Conservation (phyloP, 352 stramenopile genomes). For the Thraustochytrium sp. region DNA sequence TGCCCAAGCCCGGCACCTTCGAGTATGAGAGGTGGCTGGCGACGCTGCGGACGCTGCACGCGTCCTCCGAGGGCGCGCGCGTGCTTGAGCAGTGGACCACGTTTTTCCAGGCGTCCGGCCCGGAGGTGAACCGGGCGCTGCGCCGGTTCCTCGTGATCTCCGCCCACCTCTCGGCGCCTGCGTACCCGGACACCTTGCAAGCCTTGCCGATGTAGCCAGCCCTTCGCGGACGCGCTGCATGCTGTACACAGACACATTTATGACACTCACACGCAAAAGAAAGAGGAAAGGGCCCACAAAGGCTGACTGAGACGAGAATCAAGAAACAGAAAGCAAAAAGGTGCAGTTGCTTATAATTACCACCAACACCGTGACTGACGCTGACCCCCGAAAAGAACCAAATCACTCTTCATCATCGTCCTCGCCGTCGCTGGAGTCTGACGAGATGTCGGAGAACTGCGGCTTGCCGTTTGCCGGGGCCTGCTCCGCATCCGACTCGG, state of each 20-base stretch:
- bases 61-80: background rate
- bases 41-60: background rate
- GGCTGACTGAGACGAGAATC: too few species aligned
- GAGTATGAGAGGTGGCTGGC: background rate
- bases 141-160: background rate
- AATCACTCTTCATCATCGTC: background rate
- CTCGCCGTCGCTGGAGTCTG: background rate
- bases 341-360: too few species aligned
- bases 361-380: too few species aligned
- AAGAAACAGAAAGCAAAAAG: too few species aligned
- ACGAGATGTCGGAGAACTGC: constrained; percentile 11
- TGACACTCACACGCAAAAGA: too few species aligned
- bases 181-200: background rate
- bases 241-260: too few species aligned
- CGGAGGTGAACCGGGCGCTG: background rate
- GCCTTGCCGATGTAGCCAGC: too few species aligned
- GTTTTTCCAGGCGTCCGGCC: background rate
- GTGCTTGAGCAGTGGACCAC: background rate
- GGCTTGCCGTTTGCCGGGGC: background rate
- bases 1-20: background rate
- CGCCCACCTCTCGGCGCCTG: background rate
- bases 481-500: background rate
- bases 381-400: too few species aligned
- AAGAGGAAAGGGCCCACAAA: too few species aligned
- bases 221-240: too few species aligned